phyloP scores from a whole-genome alignment of 2,329 filamentous ascomycete genomes.

The Colletotrichum graminicola region DNA sequence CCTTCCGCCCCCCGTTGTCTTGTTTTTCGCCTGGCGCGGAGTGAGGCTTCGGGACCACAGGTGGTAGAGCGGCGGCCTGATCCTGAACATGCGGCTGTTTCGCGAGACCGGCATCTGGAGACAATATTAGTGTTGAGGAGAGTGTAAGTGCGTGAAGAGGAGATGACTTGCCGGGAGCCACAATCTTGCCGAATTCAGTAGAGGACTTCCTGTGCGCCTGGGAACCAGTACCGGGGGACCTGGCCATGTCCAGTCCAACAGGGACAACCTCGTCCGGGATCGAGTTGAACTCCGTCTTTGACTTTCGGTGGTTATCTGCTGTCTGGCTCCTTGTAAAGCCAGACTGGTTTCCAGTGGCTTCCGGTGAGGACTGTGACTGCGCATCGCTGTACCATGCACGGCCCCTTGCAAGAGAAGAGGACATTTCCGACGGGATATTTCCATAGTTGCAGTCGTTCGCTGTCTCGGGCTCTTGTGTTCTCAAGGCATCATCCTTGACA shows the following conservation, averaged over 20 bases:
- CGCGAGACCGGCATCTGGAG: background rate
- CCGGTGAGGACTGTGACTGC: background rate
- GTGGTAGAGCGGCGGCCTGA: background rate
- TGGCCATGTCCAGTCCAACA: background rate
- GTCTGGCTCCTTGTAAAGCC: too few relatives aligned
- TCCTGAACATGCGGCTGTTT: background rate
- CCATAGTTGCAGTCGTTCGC: background rate
- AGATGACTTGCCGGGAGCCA: background rate
- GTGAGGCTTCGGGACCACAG: background rate
- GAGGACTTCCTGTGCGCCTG: slow-evolving; percentile 11
- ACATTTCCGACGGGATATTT: background rate
- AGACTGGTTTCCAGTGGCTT: background rate
- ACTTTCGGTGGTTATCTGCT: slow-evolving; percentile 21
- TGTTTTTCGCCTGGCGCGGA: slow-evolving; percentile 46
- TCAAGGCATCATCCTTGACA: background rate
- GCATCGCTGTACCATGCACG: background rate
- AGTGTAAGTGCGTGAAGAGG: background rate
- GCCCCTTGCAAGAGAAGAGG: too few relatives aligned
- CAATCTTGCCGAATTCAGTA: slow-evolving; percentile 8
- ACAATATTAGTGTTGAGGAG: background rate
- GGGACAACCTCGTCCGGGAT: background rate
- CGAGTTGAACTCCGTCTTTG: slow-evolving; percentile 23
- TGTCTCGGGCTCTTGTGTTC: background rate
- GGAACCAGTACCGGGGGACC: background rate
- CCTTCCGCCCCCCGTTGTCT: slow-evolving; percentile 48